Conservation (phyloP, 352 stramenopile genomes). For the Phytopythium litorale region DNA sequence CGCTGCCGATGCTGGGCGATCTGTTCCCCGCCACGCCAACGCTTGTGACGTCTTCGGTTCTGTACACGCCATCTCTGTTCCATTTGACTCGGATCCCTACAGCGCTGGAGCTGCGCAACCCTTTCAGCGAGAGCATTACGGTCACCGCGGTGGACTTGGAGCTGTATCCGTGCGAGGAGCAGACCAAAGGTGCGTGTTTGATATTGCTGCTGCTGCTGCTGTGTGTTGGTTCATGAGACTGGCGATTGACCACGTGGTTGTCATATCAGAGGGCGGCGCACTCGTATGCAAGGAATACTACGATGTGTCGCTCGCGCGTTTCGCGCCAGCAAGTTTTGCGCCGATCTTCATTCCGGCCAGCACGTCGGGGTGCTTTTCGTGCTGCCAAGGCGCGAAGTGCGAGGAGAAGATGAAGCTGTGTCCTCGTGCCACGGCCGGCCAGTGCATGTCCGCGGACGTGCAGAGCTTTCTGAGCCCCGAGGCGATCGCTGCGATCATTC, state of each 20-base stretch:
- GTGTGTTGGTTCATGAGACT: neutral
- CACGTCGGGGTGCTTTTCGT: slow-evolving; percentile 67
- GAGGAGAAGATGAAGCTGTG: slow-evolving; percentile 52
- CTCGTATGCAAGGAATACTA: slow-evolving; percentile 77
- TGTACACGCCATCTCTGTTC: slow-evolving; percentile 74
- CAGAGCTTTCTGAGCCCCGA: slow-evolving; percentile 69
- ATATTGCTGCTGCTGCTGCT: neutral
- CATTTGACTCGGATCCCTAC: slow-evolving; percentile 69
- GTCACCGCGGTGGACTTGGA: slow-evolving; percentile 59
- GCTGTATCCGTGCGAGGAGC: slow-evolving; percentile 73
- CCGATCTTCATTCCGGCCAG: slow-evolving; percentile 74
- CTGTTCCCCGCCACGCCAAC: slow-evolving; percentile 68
- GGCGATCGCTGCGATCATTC: slow-evolving; percentile 72
- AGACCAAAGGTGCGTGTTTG: slow-evolving; percentile 19
- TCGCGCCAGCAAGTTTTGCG: slow-evolving; percentile 54
- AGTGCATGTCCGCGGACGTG: slow-evolving; percentile 70
- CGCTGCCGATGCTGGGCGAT: slow-evolving; percentile 48
- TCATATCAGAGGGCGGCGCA: slow-evolving; percentile 24
- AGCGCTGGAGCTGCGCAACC: slow-evolving; percentile 70
- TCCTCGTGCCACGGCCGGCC: slow-evolving; percentile 34
- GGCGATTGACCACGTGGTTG: slow-evolving; percentile 1
- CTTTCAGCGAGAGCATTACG: slow-evolving; percentile 78
- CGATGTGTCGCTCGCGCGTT: slow-evolving; percentile 50
- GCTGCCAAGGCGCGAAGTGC: slow-evolving; percentile 63
- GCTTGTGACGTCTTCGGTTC: slow-evolving; percentile 67